Base-by-base conservation (phyloP, 2,329 filamentous ascomycete species). In the Sporothrix phasma region DNA sequence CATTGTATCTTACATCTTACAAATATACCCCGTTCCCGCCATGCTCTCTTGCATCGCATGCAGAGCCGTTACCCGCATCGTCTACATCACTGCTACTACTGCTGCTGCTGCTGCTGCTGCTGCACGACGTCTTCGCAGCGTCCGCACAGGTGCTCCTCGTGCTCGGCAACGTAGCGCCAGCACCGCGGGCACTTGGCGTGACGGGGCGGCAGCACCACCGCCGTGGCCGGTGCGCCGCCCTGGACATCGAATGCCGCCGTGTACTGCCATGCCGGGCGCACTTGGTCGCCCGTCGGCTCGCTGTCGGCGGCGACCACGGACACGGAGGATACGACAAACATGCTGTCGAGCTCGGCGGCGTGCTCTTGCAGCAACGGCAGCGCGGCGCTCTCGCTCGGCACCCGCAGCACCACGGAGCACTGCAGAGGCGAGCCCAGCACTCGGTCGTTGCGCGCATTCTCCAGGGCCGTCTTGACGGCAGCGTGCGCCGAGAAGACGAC, bases 111-210 rank as follows among this genome's bases (percentile, higher is more conserved):
- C 22, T 61, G 54, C 26, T 41, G 17, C 11, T 61, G 11, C 26
- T 8, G 56, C 8, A 93, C 81, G 41, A 88, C 84, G 13, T 84
- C 81, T 34, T 87, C 84, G 73, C 93, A 97, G 71, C 91, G 80
- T 58, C 74, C 76, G 74, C 93, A 97, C 19, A 96, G 76, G 45
- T 77, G 74, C 19, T 88, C 84, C 69, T 87, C 81, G 56, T 76
- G 75, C n/a, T 82, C 78, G n/a, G 88, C 86, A 26, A 88, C 81
- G 74, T 90, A 96, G 67, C 88, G 84, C 94, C 94, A 99, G 76
- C 94, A 99, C 60, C 94, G 81, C 0, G 84, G 81, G 73, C 94
- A 99, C 74, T 97, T 99, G 54, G 80, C 76, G 13, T 79, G 71
- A 69, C 70, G 73, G 1, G 83, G 83, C 64, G 83, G 80, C 60